Evolutionary conservation across 2,329 filamentous ascomycete genomes (phyloP).

Genomic region (Clonostachys rhizophaga): DNA sequence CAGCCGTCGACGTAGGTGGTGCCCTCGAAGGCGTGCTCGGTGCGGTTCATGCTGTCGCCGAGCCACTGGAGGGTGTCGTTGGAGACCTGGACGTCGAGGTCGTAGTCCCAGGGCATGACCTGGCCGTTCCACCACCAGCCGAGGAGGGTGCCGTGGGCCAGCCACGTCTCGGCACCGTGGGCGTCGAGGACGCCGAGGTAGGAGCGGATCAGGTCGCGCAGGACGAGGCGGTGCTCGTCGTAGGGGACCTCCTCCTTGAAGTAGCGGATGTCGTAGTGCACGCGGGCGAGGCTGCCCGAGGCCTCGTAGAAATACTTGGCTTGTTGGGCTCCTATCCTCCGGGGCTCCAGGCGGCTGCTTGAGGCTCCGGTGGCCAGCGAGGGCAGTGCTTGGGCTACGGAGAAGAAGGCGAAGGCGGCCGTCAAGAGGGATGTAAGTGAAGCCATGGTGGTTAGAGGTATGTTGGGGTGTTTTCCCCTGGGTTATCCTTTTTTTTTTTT

Average conservation of each 20-base stretch:
- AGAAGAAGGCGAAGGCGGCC: background rate
- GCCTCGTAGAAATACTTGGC: conserved; percentile 64
- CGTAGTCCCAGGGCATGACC: conserved; percentile 80
- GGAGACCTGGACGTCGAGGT: conserved; percentile 77
- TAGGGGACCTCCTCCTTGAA: conserved; percentile 61
- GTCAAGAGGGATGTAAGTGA: background rate
- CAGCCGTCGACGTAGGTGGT: conserved; percentile 32
- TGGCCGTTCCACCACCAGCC: conserved; percentile 87
- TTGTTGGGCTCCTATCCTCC: no score
- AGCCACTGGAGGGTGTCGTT: conserved; percentile 62
- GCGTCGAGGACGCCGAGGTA: conserved; percentile 65
- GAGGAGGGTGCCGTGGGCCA: conserved; percentile 77
- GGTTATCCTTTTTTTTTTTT: no score
- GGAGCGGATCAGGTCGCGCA: conserved; percentile 67
- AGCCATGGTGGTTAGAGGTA: background rate
- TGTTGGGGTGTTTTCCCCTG: no score
- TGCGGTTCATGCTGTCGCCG: conserved; percentile 64
- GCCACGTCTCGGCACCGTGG: conserved; percentile 72
- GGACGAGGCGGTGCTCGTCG: conserved; percentile 58
- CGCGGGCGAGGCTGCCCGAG: conserved; percentile 51
- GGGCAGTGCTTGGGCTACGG: background rate
- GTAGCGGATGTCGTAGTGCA: conserved; percentile 72
- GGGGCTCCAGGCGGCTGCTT: background rate
- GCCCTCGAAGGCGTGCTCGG: conserved; percentile 52
- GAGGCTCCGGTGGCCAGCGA: background rate